phyloP scores from a whole-genome alignment of 2,329 filamentous ascomycete genomes.

The Phyllosticta citriasiana region DNA sequence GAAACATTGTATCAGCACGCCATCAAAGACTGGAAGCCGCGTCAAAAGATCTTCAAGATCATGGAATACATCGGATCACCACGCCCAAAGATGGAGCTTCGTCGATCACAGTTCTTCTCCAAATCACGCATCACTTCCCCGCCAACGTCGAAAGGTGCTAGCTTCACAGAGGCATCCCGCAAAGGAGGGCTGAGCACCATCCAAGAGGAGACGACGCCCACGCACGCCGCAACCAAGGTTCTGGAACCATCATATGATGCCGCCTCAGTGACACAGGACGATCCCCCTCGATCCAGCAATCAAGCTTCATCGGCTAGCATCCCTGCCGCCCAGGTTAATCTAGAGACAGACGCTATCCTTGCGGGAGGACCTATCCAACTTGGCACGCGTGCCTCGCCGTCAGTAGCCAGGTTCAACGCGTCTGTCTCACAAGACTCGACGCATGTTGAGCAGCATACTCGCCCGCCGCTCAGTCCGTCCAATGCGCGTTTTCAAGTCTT shows the following conservation, averaged over 20 bases:
- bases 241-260: background rate
- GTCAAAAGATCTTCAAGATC: slow-evolving; percentile 17
- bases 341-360: background rate
- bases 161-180: background rate
- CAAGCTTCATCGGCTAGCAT: background rate
- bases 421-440: background rate
- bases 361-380: background rate
- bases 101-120: background rate
- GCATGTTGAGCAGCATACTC: background rate
- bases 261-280: background rate
- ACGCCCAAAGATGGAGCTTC: background rate
- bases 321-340: background rate
- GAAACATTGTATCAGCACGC: slow-evolving; percentile 41
- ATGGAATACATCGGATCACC: slow-evolving; percentile 17
- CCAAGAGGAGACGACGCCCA: background rate
- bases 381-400: background rate
- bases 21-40: slow-evolving; percentile 42
- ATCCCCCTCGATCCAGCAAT: background rate
- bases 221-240: background rate
- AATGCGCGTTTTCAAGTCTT: background rate
- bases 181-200: background rate
- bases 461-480: background rate
- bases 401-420: background rate
- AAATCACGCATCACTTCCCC: background rate
- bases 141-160: background rate